Base-by-base conservation (phyloP, 1,139 yeast genomes). In the Taiozyma sp. region DNA sequence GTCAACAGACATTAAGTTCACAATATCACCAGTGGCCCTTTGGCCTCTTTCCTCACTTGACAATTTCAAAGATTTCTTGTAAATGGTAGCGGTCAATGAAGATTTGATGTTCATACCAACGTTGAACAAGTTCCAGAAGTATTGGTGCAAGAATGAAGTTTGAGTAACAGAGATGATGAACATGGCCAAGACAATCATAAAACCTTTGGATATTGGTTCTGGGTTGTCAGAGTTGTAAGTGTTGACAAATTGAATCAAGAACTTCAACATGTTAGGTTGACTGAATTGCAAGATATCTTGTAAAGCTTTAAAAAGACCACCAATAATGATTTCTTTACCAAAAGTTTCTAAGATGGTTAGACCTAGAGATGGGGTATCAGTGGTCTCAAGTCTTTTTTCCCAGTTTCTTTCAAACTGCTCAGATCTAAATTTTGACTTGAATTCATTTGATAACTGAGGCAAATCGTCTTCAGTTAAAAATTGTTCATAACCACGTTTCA, bases 1-100 rank as follows among this genome's bases (percentile, higher is more conserved):
- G 70, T 93, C 99, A 47, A 93, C 97, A 48, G 97, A 86, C 98
- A 91, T 91, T 63, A 93, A 76, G 63, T 95, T 93, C 50, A 93
- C 99, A 62, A 95, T 89, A 66, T 95, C 99, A 66, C 99, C 99
- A n/a, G 97, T 89, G 29, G 89, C 80, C 47, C 89, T 83, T 49
- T 79, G 75, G 50, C 81, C 85, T 50, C 88, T 83, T 9, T 96
- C 86, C 63, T 93, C 97, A 60, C 83, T 87, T 3, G 97, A 88
- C 53, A 95, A 75, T 9, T 79, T 80, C 56, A 95, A 72, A 0
- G 97, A 76, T 67, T 93, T 93, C 59, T 83, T 76, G 69, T 90
- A 95, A 52, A 93, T 81, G 21, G 88, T 76, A 2, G 95, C 77
- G 2, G 88, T 88, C 60, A 93, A 74, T 1, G 95, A 79, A 29